A percentile compares a stretch with the other conserved stretches of the same genome.
Conservation (phyloP, 2,329 filamentous ascomycete species). For the Trichophyton schoenleinii region DNA sequence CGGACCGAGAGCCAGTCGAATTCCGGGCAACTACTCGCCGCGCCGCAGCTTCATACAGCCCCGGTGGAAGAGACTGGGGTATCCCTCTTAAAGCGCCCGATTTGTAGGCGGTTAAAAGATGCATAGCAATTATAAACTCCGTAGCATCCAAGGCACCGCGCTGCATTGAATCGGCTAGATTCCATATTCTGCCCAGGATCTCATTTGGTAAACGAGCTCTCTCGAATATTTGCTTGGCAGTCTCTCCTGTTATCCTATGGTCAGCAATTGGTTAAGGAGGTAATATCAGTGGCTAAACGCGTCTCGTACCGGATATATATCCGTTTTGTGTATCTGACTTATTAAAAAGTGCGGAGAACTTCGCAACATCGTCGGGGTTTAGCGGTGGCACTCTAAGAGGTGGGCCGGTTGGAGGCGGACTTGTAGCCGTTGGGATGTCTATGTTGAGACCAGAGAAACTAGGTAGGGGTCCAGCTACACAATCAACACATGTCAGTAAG, state of each 20-base stretch:
- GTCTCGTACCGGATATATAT: conserved; percentile 50
- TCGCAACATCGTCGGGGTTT: conserved; percentile 73
- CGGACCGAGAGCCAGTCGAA: conserved; percentile 42
- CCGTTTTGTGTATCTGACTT: conserved; percentile 68
- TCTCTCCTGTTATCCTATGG: conserved; percentile 47
- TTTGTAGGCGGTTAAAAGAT: conserved; percentile 84
- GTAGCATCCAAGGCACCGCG: conserved; percentile 73
- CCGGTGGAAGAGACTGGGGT: conserved; percentile 67
- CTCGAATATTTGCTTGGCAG: conserved; percentile 89
- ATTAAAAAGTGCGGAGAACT: conserved; percentile 84
- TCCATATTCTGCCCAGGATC: conserved; percentile 88
- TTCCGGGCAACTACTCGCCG: conserved; percentile 45
- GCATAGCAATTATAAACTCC: conserved; percentile 98
- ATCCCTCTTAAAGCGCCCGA: conserved; percentile 65
- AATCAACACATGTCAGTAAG: conserved; percentile 6
- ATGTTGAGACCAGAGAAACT: conserved; percentile 70
- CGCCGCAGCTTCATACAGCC: conserved; percentile 80
- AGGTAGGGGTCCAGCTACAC: conserved; percentile 61
- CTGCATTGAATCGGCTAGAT: conserved; percentile 84
- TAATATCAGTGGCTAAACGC: not conserved
- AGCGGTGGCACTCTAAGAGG: conserved; percentile 80
- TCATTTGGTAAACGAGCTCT: conserved; percentile 84
- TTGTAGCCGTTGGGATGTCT: conserved; percentile 40
- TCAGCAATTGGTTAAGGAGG: conserved; percentile 8
- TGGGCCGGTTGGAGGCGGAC: conserved; percentile 38